Conservation (phyloP, 2,329 filamentous ascomycete genomes). For the Aspergillus clavatus region DNA sequence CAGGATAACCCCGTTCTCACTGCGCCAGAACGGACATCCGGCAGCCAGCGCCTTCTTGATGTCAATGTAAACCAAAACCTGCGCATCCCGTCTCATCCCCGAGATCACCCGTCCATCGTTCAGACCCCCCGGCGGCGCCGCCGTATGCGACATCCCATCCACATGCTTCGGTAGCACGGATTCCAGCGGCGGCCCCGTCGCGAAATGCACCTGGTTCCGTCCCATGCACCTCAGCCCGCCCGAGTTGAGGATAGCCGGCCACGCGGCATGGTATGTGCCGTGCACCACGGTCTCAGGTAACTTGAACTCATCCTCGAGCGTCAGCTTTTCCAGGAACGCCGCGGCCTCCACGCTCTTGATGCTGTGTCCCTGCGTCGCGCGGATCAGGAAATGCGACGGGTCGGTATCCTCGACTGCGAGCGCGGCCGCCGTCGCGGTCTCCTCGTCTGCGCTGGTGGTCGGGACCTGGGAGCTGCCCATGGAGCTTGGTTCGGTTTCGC, state of each 20-base stretch:
- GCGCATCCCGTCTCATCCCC: constrained; percentile 73
- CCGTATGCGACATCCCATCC: constrained; percentile 13
- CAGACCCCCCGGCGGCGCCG: constrained; percentile 6
- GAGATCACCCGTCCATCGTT: constrained; percentile 55
- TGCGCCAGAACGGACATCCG: constrained; percentile 68
- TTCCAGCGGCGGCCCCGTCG: constrained; percentile 60
- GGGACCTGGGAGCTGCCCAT: constrained; percentile 3
- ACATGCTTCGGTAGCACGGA: constrained; percentile 27
- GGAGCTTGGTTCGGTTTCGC: background rate
- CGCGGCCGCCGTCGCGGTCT: constrained; percentile 32
- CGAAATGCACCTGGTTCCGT: constrained; percentile 86
- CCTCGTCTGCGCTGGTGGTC: constrained; percentile 27
- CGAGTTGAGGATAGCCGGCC: constrained; percentile 65
- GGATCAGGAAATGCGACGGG: constrained; percentile 72
- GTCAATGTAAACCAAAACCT: constrained; percentile 74
- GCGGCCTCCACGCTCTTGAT: constrained; percentile 68
- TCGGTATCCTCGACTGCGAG: constrained; percentile 41
- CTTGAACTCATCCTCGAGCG: constrained; percentile 46
- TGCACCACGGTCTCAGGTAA: constrained; percentile 70
- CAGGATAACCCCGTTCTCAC: constrained; percentile 72
- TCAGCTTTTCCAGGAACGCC: constrained; percentile 65
- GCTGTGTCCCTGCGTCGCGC: constrained; percentile 91
- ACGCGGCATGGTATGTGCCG: constrained; percentile 81
- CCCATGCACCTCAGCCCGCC: constrained; percentile 79
- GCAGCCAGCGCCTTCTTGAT: constrained; percentile 60